Conservation (phyloP, 768 basidiomycete genomes). For the Suillus variegatus region DNA sequence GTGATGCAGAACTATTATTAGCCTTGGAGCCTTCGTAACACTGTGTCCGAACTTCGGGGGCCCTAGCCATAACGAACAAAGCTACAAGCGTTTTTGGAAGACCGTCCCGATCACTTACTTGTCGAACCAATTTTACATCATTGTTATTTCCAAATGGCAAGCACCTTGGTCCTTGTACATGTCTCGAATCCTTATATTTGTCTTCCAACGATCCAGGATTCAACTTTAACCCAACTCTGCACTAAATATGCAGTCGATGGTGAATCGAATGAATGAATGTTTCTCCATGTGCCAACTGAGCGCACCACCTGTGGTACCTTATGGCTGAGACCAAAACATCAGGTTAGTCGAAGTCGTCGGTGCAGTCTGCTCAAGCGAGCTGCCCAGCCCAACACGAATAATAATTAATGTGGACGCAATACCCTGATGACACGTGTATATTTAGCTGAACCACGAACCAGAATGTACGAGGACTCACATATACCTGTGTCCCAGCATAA, state of each 20-base stretch:
- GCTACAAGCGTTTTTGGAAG: background rate
- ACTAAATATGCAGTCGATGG: too few relatives aligned
- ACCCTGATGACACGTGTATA: slow-evolving; percentile 6
- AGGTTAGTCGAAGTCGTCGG: background rate
- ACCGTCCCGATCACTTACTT: background rate
- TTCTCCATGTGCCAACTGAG: background rate
- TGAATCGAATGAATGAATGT: background rate
- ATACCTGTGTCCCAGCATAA: slow-evolving; percentile 29
- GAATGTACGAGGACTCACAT: slow-evolving; percentile 20
- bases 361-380: slow-evolving; percentile 1
- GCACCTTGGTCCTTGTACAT: background rate
- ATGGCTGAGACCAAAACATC: background rate
- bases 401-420: slow-evolving; percentile 21
- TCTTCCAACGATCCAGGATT: background rate
- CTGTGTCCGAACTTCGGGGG: background rate
- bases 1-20: background rate
- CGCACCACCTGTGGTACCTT: background rate
- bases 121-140: background rate
- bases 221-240: background rate
- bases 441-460: background rate
- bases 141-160: background rate
- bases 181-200: background rate
- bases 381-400: slow-evolving; percentile 20
- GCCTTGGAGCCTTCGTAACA: background rate
- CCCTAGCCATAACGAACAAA: background rate